A percentile compares a stretch with the other conserved stretches of the same genome.
phyloP scores from a whole-genome alignment of 2,329 filamentous ascomycete genomes.

The Nannizziopsis arthrosporioides region DNA sequence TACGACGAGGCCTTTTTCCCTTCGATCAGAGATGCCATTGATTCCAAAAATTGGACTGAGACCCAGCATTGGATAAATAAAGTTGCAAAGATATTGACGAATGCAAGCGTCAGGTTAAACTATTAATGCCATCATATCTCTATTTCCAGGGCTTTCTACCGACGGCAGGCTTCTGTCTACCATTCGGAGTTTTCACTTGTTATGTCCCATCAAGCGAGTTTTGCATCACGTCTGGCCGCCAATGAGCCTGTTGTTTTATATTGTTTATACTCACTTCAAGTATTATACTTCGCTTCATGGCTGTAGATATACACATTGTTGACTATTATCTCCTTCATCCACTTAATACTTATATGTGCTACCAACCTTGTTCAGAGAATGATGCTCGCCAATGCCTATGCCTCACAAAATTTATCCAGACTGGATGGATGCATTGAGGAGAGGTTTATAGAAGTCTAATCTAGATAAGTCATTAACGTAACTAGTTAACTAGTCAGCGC shows the following conservation, averaged over 20 bases:
- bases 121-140: conserved; percentile 7
- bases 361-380: too few species aligned
- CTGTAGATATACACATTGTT: too few species aligned
- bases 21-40: conserved; percentile 69
- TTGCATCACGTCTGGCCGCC: neutral
- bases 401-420: too few species aligned
- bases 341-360: too few species aligned
- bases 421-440: too few species aligned
- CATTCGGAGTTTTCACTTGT: neutral
- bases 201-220: neutral
- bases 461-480: too few species aligned
- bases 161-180: neutral
- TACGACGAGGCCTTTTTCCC: conserved; percentile 63
- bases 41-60: conserved; percentile 56
- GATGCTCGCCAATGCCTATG: too few species aligned
- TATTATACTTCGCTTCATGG: neutral
- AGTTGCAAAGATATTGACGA: conserved; percentile 55
- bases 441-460: too few species aligned
- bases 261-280: neutral
- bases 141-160: neutral
- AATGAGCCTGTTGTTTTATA: neutral
- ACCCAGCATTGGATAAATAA: conserved; percentile 59
- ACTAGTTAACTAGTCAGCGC: too few species aligned
- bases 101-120: conserved; percentile 45
- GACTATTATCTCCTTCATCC: too few species aligned